Percentiles rank a stretch among this genome's conserved stretches.
Conservation (phyloP, 2,329 filamentous ascomycete genomes). For the Ustulina deusta region DNA sequence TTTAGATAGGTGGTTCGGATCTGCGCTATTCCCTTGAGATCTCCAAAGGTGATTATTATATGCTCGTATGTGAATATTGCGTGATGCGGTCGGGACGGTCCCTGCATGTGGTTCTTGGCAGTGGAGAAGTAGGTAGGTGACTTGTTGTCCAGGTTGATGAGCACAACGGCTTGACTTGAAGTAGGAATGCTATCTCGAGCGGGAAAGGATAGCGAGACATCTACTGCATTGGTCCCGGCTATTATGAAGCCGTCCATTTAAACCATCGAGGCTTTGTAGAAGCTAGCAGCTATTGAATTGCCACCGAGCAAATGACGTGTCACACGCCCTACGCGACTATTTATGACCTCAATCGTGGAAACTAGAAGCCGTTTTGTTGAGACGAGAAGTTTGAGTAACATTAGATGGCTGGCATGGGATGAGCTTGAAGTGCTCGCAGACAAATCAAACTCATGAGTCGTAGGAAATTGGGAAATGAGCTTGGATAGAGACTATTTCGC, state of each 20-base stretch:
- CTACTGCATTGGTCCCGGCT: neutral
- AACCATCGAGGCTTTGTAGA: neutral
- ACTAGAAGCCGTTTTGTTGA: neutral
- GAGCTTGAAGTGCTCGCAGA: neutral
- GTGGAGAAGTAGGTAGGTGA: constrained; percentile 31
- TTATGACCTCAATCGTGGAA: neutral
- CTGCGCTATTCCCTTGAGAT: constrained; percentile 14
- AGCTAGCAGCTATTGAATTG: neutral
- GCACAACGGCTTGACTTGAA: constrained; percentile 7
- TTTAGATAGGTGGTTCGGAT: constrained; percentile 29
- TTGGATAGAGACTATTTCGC: neutral
- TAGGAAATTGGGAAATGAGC: neutral
- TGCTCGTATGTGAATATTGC: constrained; percentile 36
- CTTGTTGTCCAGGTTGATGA: neutral
- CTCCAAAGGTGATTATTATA: constrained; percentile 27
- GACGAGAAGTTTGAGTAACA: neutral
- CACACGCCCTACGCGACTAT: neutral
- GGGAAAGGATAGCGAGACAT: neutral
- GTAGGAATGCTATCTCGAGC: neutral
- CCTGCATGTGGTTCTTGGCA: constrained; percentile 27
- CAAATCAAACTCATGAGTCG: neutral
- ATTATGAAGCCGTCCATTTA: neutral
- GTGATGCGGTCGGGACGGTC: constrained; percentile 29
- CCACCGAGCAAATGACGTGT: neutral
- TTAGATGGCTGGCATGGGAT: neutral